Conservation (phyloP, 2,329 filamentous ascomycete genomes). For the Cladosporium sp. region DNA sequence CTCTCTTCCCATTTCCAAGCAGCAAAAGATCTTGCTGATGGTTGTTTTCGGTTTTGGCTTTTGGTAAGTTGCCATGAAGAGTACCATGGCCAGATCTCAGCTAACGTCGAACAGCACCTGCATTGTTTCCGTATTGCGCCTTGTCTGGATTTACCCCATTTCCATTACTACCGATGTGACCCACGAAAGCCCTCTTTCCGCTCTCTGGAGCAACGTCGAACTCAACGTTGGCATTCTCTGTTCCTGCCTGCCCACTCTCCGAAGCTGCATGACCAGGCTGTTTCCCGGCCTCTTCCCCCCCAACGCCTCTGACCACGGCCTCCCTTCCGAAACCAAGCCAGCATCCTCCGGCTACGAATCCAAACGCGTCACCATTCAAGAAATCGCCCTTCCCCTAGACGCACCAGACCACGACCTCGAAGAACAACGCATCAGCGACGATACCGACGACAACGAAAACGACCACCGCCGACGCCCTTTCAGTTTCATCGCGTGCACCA, state of each 20-base stretch:
- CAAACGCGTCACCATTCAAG: slow-evolving; percentile 6
- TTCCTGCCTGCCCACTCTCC: slow-evolving; percentile 27
- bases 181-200: slow-evolving; percentile 26
- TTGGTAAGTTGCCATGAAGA: neutral
- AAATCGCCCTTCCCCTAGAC: neutral
- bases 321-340: neutral
- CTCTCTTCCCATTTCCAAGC: slow-evolving; percentile 25
- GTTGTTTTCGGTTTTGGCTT: slow-evolving; percentile 32
- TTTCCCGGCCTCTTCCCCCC: slow-evolving; percentile 23
- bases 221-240: slow-evolving; percentile 28
- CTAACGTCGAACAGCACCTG: slow-evolving; percentile 24
- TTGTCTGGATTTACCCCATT: slow-evolving; percentile 24
- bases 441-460: neutral
- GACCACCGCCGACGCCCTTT: neutral
- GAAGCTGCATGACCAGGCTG: slow-evolving; percentile 24
- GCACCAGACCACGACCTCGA: slow-evolving; percentile 2
- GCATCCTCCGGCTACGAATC: neutral
- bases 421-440: neutral
- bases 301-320: neutral
- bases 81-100: neutral
- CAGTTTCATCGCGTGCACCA: slow-evolving; percentile 1
- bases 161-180: slow-evolving; percentile 22
- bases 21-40: slow-evolving; percentile 30
- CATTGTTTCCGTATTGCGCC: slow-evolving; percentile 25
- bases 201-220: slow-evolving; percentile 25